Percentiles rank a stretch among this genome's conserved stretches.
Conservation (phyloP, 78 protist species). For the Blattamonas nauphoetae region DNA sequence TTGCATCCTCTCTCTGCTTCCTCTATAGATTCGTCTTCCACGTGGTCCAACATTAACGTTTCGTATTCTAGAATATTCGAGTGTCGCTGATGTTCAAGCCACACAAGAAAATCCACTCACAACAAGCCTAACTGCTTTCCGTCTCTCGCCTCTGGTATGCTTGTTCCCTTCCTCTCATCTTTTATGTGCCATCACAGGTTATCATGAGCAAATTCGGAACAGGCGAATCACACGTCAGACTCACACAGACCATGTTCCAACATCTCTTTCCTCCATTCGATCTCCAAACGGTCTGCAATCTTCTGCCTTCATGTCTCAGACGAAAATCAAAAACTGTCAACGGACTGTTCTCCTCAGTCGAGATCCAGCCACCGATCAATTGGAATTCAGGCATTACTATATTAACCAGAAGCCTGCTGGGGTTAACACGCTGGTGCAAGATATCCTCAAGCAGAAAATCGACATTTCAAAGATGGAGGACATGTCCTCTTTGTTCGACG, state of each 20-base stretch:
- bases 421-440: conserved; percentile 37
- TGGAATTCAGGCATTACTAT: conserved; percentile 54
- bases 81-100: conserved; percentile 30
- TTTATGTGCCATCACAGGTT: conserved; percentile 21
- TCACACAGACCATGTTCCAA: conserved; percentile 55
- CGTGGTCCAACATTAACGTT: conserved; percentile 69
- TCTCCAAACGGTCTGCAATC: conserved; percentile 35
- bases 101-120: conserved; percentile 16
- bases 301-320: conserved; percentile 14
- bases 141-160: background rate
- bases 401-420: conserved; percentile 39
- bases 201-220: conserved; percentile 54
- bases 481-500: too few relatives aligned
- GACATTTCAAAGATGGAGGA: too few relatives aligned
- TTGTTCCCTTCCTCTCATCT: background rate
- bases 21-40: conserved; percentile 29
- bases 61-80: conserved; percentile 33
- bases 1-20: background rate
- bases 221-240: conserved; percentile 34
- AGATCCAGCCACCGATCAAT: background rate
- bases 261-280: conserved; percentile 69
- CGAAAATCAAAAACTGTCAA: background rate
- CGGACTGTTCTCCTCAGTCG: conserved; percentile 21
- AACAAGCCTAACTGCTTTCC: background rate
- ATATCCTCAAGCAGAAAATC: conserved; percentile 25